Percentiles rank a stretch among this genome's conserved stretches.
Conservation (phyloP, 1,284 basidiomycete genomes). For the Boletus subluridellus region DNA sequence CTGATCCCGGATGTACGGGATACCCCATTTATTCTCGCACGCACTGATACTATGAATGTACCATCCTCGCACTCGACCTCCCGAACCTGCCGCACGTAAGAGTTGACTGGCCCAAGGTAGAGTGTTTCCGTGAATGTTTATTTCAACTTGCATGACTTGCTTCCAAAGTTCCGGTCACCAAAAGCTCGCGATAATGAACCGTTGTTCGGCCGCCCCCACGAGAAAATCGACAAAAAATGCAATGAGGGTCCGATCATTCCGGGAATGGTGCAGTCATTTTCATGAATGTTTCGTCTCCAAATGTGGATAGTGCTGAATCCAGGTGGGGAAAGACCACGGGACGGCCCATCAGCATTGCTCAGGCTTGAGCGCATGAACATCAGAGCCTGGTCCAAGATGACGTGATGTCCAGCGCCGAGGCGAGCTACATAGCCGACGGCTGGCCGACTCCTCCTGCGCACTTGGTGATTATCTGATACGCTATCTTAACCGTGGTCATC, state of each 20-base stretch:
- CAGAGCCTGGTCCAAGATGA: background rate
- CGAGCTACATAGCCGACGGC: background rate
- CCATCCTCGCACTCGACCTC: background rate
- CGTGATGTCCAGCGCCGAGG: too few relatives aligned
- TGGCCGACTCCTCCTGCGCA: background rate
- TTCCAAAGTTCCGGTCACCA: background rate
- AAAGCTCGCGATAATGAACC: background rate
- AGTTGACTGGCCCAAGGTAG: background rate
- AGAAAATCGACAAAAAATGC: background rate
- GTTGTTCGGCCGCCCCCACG: background rate
- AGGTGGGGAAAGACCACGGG: background rate
- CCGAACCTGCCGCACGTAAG: background rate
- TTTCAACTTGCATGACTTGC: background rate
- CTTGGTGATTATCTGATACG: background rate
- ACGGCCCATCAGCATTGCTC: background rate
- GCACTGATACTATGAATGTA: background rate
- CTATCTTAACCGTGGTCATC: background rate
- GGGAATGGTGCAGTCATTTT: background rate
- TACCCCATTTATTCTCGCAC: background rate
- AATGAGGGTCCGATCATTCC: background rate
- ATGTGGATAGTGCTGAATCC: background rate
- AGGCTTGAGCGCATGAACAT: background rate
- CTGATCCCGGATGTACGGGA: background rate
- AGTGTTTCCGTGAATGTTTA: background rate
- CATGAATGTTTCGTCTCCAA: too few relatives aligned